phyloP scores from a whole-genome alignment of 2,329 filamentous ascomycete species.

The Parasarocladium wereldwijsianum region DNA sequence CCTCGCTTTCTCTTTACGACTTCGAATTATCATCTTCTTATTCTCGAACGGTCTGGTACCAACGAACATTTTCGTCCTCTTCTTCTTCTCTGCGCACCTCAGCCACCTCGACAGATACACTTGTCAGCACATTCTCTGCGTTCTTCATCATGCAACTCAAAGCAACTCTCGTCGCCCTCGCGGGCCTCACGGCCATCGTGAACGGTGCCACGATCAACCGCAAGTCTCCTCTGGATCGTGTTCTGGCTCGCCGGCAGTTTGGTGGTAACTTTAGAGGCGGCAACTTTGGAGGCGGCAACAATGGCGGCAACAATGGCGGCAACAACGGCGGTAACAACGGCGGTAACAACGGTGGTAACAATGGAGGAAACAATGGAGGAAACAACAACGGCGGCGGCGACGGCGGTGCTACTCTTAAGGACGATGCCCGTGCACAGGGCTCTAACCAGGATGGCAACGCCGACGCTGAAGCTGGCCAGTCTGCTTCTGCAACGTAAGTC shows the following conservation, averaged over 20 bases:
- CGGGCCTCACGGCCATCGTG: conserved; percentile 28
- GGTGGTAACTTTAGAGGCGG: conserved; percentile 10
- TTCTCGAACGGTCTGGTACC: conserved; percentile 35
- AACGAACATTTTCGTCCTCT: conserved; percentile 12
- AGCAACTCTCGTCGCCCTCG: conserved; percentile 30
- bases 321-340: conserved; percentile 10
- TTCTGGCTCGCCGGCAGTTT: conserved; percentile 27
- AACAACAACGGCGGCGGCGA: conserved; percentile 14
- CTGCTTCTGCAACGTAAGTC: conserved; percentile 36
- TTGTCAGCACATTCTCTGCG: conserved; percentile 9
- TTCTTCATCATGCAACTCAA: conserved; percentile 36
- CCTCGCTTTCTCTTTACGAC: too few species aligned
- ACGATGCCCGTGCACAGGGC: conserved; percentile 32
- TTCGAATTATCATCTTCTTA: conserved; percentile 12
- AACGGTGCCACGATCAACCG: conserved; percentile 29
- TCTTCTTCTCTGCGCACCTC: conserved; percentile 11
- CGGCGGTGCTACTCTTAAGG: conserved; percentile 20
- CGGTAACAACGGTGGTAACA: conserved; percentile 10
- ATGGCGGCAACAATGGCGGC: conserved; percentile 10
- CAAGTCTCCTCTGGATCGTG: conserved; percentile 19
- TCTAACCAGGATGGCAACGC: conserved; percentile 33
- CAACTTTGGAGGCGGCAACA: conserved; percentile 8
- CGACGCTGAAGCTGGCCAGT: conserved; percentile 28
- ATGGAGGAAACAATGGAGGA: conserved; percentile 12
- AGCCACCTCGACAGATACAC: conserved; percentile 6